A percentile compares a stretch with the other conserved stretches of the same genome.
phyloP scores from a whole-genome alignment of 2,329 filamentous ascomycete species.

The Penicillium freii region DNA sequence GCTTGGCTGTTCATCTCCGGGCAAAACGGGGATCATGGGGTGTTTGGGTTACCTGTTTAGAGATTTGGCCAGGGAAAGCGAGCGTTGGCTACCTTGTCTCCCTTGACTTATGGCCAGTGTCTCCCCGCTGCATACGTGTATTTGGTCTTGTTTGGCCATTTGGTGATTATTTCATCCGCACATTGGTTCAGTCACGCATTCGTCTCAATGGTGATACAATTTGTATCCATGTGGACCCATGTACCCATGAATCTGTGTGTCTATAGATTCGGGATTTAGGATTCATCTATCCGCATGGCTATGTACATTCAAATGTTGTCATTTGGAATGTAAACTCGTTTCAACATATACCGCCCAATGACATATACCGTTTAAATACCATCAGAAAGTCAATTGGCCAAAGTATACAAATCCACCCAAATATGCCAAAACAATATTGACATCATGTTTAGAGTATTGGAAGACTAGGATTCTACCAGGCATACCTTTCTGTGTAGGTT shows the following conservation, averaged over 20 bases:
- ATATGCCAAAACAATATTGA: neutral
- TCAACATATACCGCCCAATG: neutral
- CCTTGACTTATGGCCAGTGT: neutral
- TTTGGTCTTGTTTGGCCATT: constrained; percentile 3
- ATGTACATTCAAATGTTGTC: neutral
- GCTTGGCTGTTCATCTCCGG: constrained; percentile 21
- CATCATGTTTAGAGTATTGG: too few relatives aligned
- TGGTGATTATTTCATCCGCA: neutral
- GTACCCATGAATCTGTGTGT: neutral
- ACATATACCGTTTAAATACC: neutral
- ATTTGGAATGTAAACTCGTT: neutral
- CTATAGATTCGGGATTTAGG: neutral
- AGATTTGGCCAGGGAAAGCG: neutral
- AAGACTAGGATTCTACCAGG: too few relatives aligned
- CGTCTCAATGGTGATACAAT: neutral
- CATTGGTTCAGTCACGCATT: neutral
- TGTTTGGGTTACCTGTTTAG: constrained; percentile 14
- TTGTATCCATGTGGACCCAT: neutral
- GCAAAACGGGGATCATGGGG: constrained; percentile 15
- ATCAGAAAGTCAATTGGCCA: neutral
- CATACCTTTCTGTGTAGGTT: too few relatives aligned
- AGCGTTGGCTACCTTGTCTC: neutral
- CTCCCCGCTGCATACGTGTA: neutral
- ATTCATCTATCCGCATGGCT: neutral
- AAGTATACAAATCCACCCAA: neutral